Conservation (phyloP, 805 yeast genomes). For the Ogataea sp. region DNA sequence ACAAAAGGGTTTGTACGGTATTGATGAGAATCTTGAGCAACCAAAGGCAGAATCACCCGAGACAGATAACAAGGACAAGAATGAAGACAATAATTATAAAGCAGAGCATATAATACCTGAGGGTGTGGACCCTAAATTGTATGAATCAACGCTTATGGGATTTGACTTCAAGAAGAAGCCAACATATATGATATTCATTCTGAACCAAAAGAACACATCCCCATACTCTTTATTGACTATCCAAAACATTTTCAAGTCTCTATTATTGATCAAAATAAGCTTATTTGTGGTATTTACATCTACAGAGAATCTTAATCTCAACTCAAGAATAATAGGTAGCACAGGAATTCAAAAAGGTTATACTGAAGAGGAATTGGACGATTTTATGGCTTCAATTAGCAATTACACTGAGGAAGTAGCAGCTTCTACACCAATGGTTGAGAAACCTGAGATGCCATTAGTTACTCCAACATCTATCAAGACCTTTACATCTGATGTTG, state of each 20-base stretch:
- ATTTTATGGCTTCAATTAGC: constrained; percentile 9
- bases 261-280: constrained; percentile 21
- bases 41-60: too few species aligned
- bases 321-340: constrained; percentile 8
- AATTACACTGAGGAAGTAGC: constrained; percentile 7
- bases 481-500: background rate
- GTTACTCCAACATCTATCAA: background rate
- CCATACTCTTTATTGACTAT: constrained; percentile 14
- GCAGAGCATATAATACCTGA: too few species aligned
- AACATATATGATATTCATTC: constrained; percentile 15
- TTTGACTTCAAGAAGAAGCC: constrained; percentile 19
- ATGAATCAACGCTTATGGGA: constrained; percentile 20
- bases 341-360: constrained; percentile 6
- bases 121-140: constrained; percentile 22
- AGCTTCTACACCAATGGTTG: constrained; percentile 7
- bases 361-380: constrained; percentile 4
- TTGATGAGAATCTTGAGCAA: too few species aligned
- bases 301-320: constrained; percentile 5
- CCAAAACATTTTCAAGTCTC: constrained; percentile 21
- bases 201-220: constrained; percentile 19
- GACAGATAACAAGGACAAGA: background rate
- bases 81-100: background rate
- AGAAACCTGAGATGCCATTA: background rate
- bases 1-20: background rate
- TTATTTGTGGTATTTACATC: constrained; percentile 17